Evolutionary conservation across 805 yeast species (phyloP), one percentile per base, ranked within the genome.

Genomic region (Pichia thaimueangensis): DNA sequence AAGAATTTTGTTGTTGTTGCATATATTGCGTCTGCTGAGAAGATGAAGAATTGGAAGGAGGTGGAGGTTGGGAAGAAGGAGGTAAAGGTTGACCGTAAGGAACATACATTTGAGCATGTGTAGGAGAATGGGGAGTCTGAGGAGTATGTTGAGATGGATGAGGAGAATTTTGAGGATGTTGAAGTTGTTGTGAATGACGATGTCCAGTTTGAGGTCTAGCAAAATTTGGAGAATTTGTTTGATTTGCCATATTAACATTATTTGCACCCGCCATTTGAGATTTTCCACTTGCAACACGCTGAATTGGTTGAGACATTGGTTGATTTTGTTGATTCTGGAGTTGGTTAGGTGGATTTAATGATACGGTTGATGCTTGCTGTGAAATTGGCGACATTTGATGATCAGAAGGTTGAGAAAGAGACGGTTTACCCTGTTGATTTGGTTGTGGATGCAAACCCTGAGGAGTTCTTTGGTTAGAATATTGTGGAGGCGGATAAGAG

Each of bases 51-150:
- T n/a, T n/a, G n/a, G n/a, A n/a, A n/a, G 35, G 45, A 28, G 22
- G 50, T 36, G 22, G 47, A 33, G 47, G 45, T 53, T 43, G 17
- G 15, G 15, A 16, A 12, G 37, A 23, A 21, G 55, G 61, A 35
- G 59, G 56, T 11, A 51, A 53, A n/a, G 53, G 54, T 36, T 53
- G 58, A 30, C n/a, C 13, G 11, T 32, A 22, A 16, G 4, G 35
- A 3, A 32, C n/a, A 32, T 32, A 32, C 35, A 32, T 32, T 17
- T 32, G 35, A 17, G 35, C 16, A 20, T 29, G 13, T 29, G 31
- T 11, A 29, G 31, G 31, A 6, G 31, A 29, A 47, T 46, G n/a
- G 51, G 53, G 30, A 11, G 37, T 35, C 22, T 30, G 40, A 19
- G 16, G 25, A 29, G 30, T 24, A 24, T 35, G 45, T 17, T 41